These are phyloP conservation scores for Trichosporon asahii DNA, from an alignment of 1,284 basidiomycete genomes.

Conservation along the genomic window DNA sequence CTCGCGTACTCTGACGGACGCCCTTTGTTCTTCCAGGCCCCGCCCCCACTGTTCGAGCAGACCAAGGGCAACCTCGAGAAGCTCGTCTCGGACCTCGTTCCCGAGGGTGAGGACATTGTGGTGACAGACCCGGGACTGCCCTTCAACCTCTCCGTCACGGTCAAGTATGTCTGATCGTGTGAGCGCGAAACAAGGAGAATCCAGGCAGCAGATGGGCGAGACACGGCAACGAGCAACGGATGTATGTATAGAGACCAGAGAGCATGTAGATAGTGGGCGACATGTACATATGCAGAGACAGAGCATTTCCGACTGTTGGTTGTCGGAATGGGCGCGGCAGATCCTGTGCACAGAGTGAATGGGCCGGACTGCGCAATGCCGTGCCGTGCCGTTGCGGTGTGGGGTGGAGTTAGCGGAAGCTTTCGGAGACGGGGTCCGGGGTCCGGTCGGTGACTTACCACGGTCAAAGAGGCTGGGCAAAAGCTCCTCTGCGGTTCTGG, in stretches of 20 bases:
- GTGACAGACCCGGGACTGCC: constrained; percentile 83
- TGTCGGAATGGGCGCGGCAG: too few species aligned
- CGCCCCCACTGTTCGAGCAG: constrained; percentile 78
- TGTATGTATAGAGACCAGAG: background rate
- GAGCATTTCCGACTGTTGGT: too few species aligned
- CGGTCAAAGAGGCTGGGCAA: background rate
- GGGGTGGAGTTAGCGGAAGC: background rate
- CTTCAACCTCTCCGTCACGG: constrained; percentile 71
- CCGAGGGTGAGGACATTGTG: constrained; percentile 69
- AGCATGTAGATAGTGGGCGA: background rate
- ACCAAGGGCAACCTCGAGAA: constrained; percentile 87
- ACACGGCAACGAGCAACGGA: background rate
- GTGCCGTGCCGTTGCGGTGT: background rate
- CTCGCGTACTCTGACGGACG: constrained; percentile 61
- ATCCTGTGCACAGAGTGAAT: too few species aligned
- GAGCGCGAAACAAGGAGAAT: background rate
- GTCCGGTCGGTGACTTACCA: background rate
- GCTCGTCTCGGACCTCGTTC: constrained; percentile 73
- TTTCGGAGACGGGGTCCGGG: background rate
- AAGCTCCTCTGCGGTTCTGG: background rate
- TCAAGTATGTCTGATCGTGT: constrained; percentile 45
- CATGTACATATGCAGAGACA: background rate
- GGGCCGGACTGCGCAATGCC: too few species aligned
- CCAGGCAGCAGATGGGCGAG: background rate
- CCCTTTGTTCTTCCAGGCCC: constrained; percentile 87